phyloP scores from a whole-genome alignment of 1,139 yeast genomes.

The Saccharomyces pastorianus region DNA sequence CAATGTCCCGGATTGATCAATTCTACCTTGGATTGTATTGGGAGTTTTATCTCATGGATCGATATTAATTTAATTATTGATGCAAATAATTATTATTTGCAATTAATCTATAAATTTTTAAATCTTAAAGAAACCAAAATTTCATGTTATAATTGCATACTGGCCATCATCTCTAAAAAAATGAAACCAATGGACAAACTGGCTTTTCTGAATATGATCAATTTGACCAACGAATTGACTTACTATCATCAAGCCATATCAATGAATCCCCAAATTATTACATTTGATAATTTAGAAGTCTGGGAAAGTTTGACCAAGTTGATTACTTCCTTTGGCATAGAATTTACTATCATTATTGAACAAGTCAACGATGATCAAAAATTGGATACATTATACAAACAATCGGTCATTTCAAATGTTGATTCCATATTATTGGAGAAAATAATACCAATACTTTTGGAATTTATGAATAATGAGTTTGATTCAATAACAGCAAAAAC shows the following conservation, averaged over 20 bases:
- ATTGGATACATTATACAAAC: conserved; percentile 14
- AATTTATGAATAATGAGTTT: conserved; percentile 65
- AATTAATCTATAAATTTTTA: conserved; percentile 50
- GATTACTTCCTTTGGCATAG: conserved; percentile 66
- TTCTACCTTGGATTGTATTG: conserved; percentile 40
- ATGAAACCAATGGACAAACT: conserved; percentile 86
- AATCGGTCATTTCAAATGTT: conserved; percentile 36
- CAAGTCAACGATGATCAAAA: conserved; percentile 29
- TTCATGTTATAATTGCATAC: conserved; percentile 63
- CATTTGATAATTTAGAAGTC: conserved; percentile 47
- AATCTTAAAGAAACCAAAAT: conserved; percentile 43
- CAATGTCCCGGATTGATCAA: neutral
- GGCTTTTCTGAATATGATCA: conserved; percentile 61
- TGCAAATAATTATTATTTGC: conserved; percentile 49
- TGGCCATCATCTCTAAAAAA: conserved; percentile 80
- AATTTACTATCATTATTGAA: conserved; percentile 49
- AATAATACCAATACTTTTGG: conserved; percentile 66
- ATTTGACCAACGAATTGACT: conserved; percentile 44
- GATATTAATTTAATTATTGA: conserved; percentile 75
- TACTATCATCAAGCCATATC: neutral
- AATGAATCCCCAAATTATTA: conserved; percentile 8
- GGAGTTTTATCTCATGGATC: conserved; percentile 90
- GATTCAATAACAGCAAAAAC: conserved; percentile 84
- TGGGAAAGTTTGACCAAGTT: conserved; percentile 71
- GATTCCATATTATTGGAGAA: conserved; percentile 44